Base-by-base conservation (phyloP, 2,329 filamentous ascomycete species). In the Xylaria digitata region DNA sequence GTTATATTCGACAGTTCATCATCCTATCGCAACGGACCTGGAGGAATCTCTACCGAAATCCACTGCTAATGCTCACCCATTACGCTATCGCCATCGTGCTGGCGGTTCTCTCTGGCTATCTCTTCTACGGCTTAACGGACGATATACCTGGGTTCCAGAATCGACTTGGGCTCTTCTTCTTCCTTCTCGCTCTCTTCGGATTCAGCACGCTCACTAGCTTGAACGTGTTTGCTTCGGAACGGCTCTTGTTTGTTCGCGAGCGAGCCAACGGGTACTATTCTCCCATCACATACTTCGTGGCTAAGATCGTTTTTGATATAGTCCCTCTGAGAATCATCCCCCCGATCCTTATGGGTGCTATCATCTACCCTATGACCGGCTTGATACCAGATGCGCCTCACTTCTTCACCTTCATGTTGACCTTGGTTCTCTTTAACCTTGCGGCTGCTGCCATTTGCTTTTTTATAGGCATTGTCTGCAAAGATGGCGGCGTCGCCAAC, bases 81-180 rank as follows among this genome's bases (percentile, higher is more conserved):
- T 99, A 98, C 77, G 96, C 96, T 43, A 98, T 97, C 72, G 94
- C 96, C 7, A 98, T 99, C 67, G 82, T 98, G 0, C 87, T 99
- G 6, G 96, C 94, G 1, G 95, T 98, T 5, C 91, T 99, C 65
- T 94, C 95, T 1, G 96, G 96, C 3, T 98, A 92, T 80, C 86
- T 99, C 13, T 99, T 98, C 83, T 99, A 98, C 74, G 96, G 95
- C 2, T 84, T 99, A 54, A 97, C 94, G 0, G 94, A 97, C 75
- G 94, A 99, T 75, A 97, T 99, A 73, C 91, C 93, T 68, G 96
- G 96, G 40, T 99, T 99, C 86, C 96, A 99, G 79, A 99, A 99
- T 79, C 89, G 96, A 21, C 89, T 99, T 5, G 96, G 96, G 69
- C 87, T 99, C 15, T 99, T 99, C 86, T 97, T 99, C 84, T 99